phyloP scores from a whole-genome alignment of 768 basidiomycete genomes.

The Naganishia friedmannii region DNA sequence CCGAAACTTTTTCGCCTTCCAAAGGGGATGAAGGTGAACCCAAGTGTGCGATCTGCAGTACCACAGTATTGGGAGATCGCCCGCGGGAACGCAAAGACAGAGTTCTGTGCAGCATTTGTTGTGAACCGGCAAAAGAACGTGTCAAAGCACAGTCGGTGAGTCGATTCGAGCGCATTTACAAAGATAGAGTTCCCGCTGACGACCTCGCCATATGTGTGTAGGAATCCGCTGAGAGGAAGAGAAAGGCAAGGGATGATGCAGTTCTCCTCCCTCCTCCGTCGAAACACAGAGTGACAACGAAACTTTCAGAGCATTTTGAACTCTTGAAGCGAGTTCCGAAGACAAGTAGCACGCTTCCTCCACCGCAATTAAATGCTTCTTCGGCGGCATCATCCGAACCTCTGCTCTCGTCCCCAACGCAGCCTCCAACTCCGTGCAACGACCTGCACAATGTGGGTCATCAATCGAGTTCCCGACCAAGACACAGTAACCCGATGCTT shows the following conservation, averaged over 20 bases:
- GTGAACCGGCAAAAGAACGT: neutral
- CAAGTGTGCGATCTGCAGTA: neutral
- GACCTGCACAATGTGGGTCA: too few species aligned
- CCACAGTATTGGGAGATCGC: neutral
- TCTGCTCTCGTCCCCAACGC: neutral
- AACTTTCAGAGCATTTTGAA: neutral
- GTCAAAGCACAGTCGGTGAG: neutral
- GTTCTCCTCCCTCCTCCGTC: slow-evolving; percentile 6
- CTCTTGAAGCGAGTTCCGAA: neutral
- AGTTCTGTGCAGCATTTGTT: slow-evolving; percentile 1
- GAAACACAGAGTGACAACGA: slow-evolving; percentile 1
- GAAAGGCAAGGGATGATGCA: slow-evolving; percentile 9
- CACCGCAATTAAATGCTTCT: neutral
- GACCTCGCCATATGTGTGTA: neutral
- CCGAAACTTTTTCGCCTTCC: neutral
- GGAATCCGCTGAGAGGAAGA: neutral
- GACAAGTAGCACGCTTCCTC: neutral
- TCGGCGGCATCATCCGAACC: too few species aligned
- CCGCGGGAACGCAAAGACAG: neutral
- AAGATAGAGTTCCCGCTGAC: neutral
- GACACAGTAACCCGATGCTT: neutral
- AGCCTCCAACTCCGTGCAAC: neutral
- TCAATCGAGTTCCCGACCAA: too few species aligned
- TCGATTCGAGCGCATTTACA: neutral
- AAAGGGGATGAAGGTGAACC: too few species aligned